These are phyloP conservation scores for Epichloe sylvatica DNA, from an alignment of 2,329 filamentous ascomycete genomes.

Conservation along the genomic window DNA sequence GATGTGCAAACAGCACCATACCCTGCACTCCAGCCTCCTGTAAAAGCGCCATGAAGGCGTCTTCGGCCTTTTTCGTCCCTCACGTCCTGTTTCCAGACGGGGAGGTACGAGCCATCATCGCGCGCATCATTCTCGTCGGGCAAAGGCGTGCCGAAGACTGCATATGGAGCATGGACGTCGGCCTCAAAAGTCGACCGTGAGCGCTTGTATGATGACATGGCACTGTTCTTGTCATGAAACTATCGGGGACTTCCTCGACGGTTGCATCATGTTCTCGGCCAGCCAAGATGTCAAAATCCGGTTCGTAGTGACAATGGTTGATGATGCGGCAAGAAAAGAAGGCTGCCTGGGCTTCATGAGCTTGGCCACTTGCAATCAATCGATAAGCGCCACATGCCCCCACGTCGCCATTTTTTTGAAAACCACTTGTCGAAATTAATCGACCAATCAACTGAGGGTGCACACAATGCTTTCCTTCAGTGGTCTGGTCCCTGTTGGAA, in stretches of 20 bases:
- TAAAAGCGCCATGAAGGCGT: constrained; percentile 89
- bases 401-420: not conserved
- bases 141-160: constrained; percentile 71
- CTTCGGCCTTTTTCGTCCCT: constrained; percentile 84
- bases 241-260: not conserved
- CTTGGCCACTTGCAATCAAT: not conserved
- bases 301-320: not conserved
- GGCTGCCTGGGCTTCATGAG: not conserved
- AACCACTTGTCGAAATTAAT: not conserved
- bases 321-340: not conserved
- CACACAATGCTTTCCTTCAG: too few relatives aligned
- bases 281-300: not conserved
- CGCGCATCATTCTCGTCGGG: constrained; percentile 64
- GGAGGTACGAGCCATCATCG: constrained; percentile 85
- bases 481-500: too few relatives aligned
- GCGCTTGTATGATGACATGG: constrained; percentile 69
- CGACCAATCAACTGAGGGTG: too few relatives aligned
- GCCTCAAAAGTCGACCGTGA: constrained; percentile 65
- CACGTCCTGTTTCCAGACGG: constrained; percentile 97
- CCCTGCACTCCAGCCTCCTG: constrained; percentile 92
- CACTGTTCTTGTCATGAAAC: constrained; percentile 6
- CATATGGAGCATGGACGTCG: constrained; percentile 60
- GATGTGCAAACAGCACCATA: constrained; percentile 30
- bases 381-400: not conserved
- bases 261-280: not conserved